Evolutionary conservation across 805 yeast genomes (phyloP).

Genomic region (Candida hungchunana): DNA sequence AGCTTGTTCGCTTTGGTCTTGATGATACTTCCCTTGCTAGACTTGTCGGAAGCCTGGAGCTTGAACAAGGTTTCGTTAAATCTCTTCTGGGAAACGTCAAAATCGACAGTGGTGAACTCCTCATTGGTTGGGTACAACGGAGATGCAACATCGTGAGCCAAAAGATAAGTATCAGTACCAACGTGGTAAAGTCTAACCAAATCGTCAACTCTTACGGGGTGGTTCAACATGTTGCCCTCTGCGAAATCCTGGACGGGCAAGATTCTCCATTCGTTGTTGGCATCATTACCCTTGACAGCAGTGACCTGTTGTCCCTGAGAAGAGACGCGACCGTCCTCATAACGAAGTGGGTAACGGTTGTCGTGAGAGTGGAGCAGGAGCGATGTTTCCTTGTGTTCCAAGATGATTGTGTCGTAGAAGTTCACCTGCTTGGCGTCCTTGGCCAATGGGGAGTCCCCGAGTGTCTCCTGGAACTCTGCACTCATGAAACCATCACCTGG

Average conservation of each 20-base stretch:
- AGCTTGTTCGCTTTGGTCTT: constrained; percentile 69
- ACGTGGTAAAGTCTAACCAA: constrained; percentile 76
- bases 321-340: constrained; percentile 93
- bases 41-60: constrained; percentile 56
- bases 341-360: constrained; percentile 74
- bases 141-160: constrained; percentile 95
- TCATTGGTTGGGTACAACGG: constrained; percentile 90
- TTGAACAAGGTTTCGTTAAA: constrained; percentile 77
- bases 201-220: constrained; percentile 65
- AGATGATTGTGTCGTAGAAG: constrained; percentile 69
- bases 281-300: constrained; percentile 49
- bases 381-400: constrained; percentile 76
- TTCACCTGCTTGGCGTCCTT: constrained; percentile 66
- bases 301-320: constrained; percentile 96
- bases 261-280: constrained; percentile 83
- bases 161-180: constrained; percentile 70
- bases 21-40: constrained; percentile 44
- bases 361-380: constrained; percentile 83
- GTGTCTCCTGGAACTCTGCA: constrained; percentile 89
- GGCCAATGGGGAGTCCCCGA: constrained; percentile 78
- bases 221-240: constrained; percentile 35
- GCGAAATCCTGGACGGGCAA: constrained; percentile 54
- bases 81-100: constrained; percentile 52
- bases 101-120: constrained; percentile 75
- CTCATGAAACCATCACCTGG: constrained; percentile 96